These are phyloP conservation scores for Diaporthe vexans DNA, from an alignment of 2,329 filamentous ascomycete species.

Conservation along the genomic window DNA sequence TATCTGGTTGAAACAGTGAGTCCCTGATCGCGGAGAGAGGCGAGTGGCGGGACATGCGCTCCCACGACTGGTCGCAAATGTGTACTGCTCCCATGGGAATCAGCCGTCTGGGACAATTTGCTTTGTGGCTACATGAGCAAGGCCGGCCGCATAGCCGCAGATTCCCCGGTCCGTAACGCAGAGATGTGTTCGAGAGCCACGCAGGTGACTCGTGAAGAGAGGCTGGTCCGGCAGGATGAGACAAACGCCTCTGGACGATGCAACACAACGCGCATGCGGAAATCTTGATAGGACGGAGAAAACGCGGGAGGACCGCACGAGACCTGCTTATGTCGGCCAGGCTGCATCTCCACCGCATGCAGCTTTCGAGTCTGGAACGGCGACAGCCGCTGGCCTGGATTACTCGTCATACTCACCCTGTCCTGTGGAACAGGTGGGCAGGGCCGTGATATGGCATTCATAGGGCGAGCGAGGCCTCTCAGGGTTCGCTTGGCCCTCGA, in stretches of 20 bases:
- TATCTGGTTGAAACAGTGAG: constrained; percentile 15
- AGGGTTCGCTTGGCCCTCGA: constrained; percentile 14
- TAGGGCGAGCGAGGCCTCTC: constrained; percentile 9
- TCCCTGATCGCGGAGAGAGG: not conserved
- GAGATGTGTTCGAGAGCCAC: constrained; percentile 18
- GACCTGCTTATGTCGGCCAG: constrained; percentile 31
- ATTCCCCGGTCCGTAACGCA: constrained; percentile 24
- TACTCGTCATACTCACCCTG: constrained; percentile 20
- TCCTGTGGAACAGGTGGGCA: constrained; percentile 11
- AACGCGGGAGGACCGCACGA: constrained; percentile 20
- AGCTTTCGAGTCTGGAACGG: constrained; percentile 31
- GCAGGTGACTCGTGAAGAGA: constrained; percentile 32
- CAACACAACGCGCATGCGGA: constrained; percentile 30
- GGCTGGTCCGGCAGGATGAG: constrained; percentile 34
- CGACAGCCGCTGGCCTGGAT: constrained; percentile 13
- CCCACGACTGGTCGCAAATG: not conserved
- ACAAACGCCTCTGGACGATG: constrained; percentile 32
- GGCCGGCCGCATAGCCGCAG: constrained; percentile 14
- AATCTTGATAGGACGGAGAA: constrained; percentile 34
- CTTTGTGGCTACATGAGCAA: constrained; percentile 9
- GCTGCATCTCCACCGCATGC: constrained; percentile 34
- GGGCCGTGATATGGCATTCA: constrained; percentile 8
- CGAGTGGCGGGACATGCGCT: not conserved
- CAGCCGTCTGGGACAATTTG: constrained; percentile 3
- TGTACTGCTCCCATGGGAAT: not conserved